phyloP scores from a whole-genome alignment of 495 filamentous ascomycete species.

The Echria macrotheca region DNA sequence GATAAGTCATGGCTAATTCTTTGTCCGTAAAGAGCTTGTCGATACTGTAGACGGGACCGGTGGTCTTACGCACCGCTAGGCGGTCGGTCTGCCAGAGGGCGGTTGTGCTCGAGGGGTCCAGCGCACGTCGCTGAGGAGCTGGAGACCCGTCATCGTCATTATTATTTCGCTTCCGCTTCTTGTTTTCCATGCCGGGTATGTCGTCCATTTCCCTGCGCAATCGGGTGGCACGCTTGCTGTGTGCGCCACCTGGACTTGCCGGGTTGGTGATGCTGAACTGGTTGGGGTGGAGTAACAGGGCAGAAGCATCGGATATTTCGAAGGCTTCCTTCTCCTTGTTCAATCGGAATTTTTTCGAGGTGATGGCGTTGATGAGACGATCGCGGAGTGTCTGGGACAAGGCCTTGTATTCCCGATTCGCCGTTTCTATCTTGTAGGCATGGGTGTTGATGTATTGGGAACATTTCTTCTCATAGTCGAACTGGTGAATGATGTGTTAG shows the following conservation, averaged over 20 bases:
- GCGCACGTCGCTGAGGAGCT: constrained; percentile 46
- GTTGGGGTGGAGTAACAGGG: constrained; percentile 82
- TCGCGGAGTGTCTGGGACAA: constrained; percentile 76
- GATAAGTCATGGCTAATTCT: constrained; percentile 73
- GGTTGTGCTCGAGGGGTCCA: constrained; percentile 45
- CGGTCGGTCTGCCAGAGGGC: constrained; percentile 50
- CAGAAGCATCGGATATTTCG: constrained; percentile 83
- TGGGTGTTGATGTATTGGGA: constrained; percentile 47
- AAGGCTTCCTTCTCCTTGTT: constrained; percentile 81
- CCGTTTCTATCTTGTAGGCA: constrained; percentile 63
- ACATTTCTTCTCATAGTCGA: constrained; percentile 50
- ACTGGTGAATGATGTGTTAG: too few species aligned
- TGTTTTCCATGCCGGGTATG: constrained; percentile 56
- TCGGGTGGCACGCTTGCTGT: constrained; percentile 76
- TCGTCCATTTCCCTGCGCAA: constrained; percentile 78
- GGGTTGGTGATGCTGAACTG: constrained; percentile 83
- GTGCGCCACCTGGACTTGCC: constrained; percentile 71
- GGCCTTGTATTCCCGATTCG: constrained; percentile 72
- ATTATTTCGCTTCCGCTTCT: constrained; percentile 75
- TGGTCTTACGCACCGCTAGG: constrained; percentile 40
- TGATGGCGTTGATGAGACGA: constrained; percentile 73
- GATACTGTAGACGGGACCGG: constrained; percentile 63
- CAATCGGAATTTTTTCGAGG: constrained; percentile 66
- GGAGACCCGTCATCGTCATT: constrained; percentile 72
- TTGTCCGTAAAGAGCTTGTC: constrained; percentile 92